Percentiles rank a stretch among this genome's conserved stretches.
Evolutionary conservation across 2,329 filamentous ascomycete species (phyloP).

Genomic region (Trichoderma cornu-damae): DNA sequence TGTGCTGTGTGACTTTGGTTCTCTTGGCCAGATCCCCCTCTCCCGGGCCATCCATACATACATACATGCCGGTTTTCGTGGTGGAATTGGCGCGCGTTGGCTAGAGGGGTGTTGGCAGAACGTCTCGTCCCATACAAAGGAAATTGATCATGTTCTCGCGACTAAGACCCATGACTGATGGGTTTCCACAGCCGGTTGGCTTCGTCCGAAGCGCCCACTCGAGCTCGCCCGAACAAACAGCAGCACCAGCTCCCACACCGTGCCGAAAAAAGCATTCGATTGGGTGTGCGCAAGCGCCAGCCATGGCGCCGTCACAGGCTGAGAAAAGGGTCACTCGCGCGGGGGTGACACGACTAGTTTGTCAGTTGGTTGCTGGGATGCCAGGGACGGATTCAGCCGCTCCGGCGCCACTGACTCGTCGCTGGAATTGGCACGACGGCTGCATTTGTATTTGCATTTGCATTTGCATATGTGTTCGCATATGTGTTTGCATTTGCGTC

Average conservation of each 20-base stretch:
- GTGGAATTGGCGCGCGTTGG: not conserved
- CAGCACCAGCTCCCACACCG: slow-evolving; percentile 2
- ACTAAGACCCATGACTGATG: not conserved
- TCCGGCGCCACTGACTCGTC: slow-evolving; percentile 15
- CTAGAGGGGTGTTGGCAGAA: not conserved
- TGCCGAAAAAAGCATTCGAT: slow-evolving; percentile 16
- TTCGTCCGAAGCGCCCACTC: not conserved
- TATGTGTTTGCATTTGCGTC: too few relatives aligned
- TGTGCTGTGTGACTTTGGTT: not conserved
- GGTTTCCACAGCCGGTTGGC: slow-evolving; percentile 11
- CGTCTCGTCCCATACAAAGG: not conserved
- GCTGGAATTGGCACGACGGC: slow-evolving; percentile 3
- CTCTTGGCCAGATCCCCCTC: not conserved
- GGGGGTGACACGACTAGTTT: slow-evolving; percentile 9
- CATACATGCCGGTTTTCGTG: not conserved
- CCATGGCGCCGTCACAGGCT: slow-evolving; percentile 1
- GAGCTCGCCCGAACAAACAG: not conserved
- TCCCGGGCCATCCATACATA: not conserved
- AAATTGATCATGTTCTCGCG: not conserved
- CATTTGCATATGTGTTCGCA: too few relatives aligned
- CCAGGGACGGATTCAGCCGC: slow-evolving; percentile 16
- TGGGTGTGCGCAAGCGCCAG: slow-evolving; percentile 10
- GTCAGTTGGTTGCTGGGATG: slow-evolving; percentile 7
- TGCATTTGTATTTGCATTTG: too few relatives aligned
- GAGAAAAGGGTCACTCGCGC: slow-evolving; percentile 3